Evolutionary conservation across 805 yeast genomes (phyloP).

Genomic region (Ogataea allantospora): DNA sequence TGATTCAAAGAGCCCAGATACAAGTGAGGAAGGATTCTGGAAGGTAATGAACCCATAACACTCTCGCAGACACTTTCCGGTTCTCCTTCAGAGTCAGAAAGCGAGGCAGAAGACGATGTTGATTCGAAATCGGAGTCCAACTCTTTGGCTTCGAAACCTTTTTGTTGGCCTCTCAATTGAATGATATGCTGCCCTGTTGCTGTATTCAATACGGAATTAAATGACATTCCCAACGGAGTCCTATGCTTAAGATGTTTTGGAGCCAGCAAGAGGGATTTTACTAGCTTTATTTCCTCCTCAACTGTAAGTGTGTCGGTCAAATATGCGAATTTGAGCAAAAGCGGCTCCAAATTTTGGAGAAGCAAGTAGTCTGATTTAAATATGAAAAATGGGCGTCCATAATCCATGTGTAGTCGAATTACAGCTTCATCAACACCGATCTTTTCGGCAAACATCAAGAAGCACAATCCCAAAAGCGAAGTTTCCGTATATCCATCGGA

Average conservation of each 20-base stretch:
- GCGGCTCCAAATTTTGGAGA: slow-evolving; percentile 59
- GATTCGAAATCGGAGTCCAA: slow-evolving; percentile 3
- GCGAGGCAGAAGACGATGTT: slow-evolving; percentile 2
- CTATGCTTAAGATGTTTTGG: slow-evolving; percentile 14
- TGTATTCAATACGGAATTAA: slow-evolving; percentile 24
- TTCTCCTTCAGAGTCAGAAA: slow-evolving; percentile 6
- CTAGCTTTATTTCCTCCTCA: slow-evolving; percentile 21
- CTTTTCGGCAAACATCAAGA: slow-evolving; percentile 65
- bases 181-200: slow-evolving; percentile 32
- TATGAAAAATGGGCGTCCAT: slow-evolving; percentile 79
- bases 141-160: slow-evolving; percentile 4
- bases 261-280: slow-evolving; percentile 24
- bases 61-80: slow-evolving; percentile 33
- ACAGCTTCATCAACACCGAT: slow-evolving; percentile 62
- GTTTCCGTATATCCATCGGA: slow-evolving; percentile 93
- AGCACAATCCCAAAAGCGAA: slow-evolving; percentile 70
- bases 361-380: slow-evolving; percentile 74
- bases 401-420: slow-evolving; percentile 56
- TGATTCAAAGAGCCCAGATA: slow-evolving; percentile 83
- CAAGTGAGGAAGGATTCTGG: slow-evolving; percentile 76
- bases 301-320: slow-evolving; percentile 4
- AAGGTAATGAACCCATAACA: slow-evolving; percentile 70
- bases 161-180: slow-evolving; percentile 27
- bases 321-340: slow-evolving; percentile 46
- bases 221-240: slow-evolving; percentile 11